Evolutionary conservation across 1,139 yeast species (phyloP), one percentile per base, ranked within the genome.

Genomic region (Magnusiomyces sp.): DNA sequence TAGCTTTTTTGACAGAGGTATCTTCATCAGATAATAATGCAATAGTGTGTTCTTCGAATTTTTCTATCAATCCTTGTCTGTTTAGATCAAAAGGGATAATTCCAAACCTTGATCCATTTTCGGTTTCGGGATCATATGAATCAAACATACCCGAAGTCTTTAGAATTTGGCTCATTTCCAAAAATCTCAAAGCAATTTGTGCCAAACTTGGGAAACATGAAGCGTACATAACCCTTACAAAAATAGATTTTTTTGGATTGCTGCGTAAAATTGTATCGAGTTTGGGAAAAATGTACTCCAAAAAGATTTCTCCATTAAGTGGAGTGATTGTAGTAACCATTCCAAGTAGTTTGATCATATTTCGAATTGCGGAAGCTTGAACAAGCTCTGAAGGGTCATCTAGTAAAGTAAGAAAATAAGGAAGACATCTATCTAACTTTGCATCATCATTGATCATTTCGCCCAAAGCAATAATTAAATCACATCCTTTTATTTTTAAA

Each of bases 401-500:
- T 17, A 80, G 62, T 52, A 80, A 69, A 7, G 75, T 63, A 36
- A 86, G 76, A 34, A 92, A 66, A 61, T 83, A 87, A 0, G 99
- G 97, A 20, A 92, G 64, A 33, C 92, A 80, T 44, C 97, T 70
- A 63, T 92, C 97, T 44, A 92, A 70, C 61, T 89, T 90, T 19
- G 83, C 83, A 51, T 86, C 95, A 61, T 92, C 97, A 40, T 79
- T 77, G 2, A 88, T 71, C 53, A 80, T 75, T 61, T 87, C 95
- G 0, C 94, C 79, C 14, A 92, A 71, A 0, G 88, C 88, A 11
- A 88, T 64, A 2, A 92, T 75, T 50, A 90, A 66, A 59, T 89
- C 94, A 57, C 95, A 75, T 0, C 92, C 94, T 59, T 79, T 78
- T 3, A 83, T 64, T 57, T 88, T 76, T 31, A 83, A 78, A 0